A percentile compares a stretch with the other conserved stretches of the same genome.
phyloP scores from a whole-genome alignment of 176 grass and related monocot species.

The Triticum dicoccoides region DNA sequence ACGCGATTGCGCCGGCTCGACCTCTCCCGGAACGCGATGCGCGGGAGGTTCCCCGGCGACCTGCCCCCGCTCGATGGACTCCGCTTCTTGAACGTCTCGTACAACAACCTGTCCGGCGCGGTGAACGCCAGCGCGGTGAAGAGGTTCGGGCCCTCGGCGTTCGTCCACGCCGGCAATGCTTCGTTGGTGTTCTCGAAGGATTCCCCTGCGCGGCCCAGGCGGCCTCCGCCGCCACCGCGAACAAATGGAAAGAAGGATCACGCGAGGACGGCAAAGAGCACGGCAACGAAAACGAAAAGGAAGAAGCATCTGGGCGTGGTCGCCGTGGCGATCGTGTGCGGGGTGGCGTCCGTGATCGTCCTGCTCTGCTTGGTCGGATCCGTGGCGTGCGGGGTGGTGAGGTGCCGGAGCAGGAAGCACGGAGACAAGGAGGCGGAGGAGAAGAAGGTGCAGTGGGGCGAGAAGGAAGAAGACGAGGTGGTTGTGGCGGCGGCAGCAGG shows the following conservation, averaged over 20 bases:
- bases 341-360: slow-evolving; percentile 21
- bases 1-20: slow-evolving; percentile 43
- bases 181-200: slow-evolving; percentile 28
- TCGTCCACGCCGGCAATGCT: slow-evolving; percentile 54
- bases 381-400: slow-evolving; percentile 41
- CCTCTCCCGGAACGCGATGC: slow-evolving; percentile 66
- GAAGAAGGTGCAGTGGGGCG: slow-evolving; percentile 16
- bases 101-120: slow-evolving; percentile 58
- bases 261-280: not conserved
- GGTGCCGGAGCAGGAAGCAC: slow-evolving; percentile 6
- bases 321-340: slow-evolving; percentile 35
- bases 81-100: slow-evolving; percentile 64
- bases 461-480: not conserved
- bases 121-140: slow-evolving; percentile 35
- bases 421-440: slow-evolving; percentile 15
- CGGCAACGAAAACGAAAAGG: not conserved
- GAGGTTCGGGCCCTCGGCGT: slow-evolving; percentile 69
- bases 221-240: not conserved
- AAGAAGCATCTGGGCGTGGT: slow-evolving; percentile 30
- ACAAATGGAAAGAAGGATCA: not conserved
- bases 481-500: slow-evolving; percentile 15
- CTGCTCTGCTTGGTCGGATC: slow-evolving; percentile 48
- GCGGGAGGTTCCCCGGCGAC: slow-evolving; percentile 54
- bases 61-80: slow-evolving; percentile 45
- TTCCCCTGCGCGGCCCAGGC: not conserved